Evolutionary conservation across 495 filamentous ascomycete species (phyloP).

Genomic region (Darksidea phi): DNA sequence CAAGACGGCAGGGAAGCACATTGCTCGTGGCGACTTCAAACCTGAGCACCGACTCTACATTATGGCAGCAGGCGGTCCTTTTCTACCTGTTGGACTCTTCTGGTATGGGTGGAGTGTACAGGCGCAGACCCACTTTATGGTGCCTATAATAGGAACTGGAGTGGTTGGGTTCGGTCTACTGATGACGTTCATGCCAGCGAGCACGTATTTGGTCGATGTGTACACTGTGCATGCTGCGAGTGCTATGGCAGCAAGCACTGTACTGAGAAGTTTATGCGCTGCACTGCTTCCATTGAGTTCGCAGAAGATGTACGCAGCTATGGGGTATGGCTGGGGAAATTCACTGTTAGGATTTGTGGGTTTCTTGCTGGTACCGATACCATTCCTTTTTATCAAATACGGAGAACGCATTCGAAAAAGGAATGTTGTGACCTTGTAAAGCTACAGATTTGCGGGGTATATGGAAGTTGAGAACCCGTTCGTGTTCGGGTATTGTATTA

Average conservation of each 20-base stretch:
- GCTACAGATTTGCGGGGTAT: not conserved
- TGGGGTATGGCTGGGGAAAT: constrained; percentile 47
- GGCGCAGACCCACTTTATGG: constrained; percentile 38
- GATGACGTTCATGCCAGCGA: constrained; percentile 40
- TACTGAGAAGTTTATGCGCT: constrained; percentile 28
- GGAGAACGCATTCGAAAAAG: constrained; percentile 42
- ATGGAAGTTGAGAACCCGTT: not conserved
- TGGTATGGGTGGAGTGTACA: constrained; percentile 42
- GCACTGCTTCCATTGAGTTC: constrained; percentile 34
- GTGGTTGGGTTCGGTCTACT: constrained; percentile 40
- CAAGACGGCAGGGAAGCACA: constrained; percentile 26
- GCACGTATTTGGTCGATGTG: constrained; percentile 38
- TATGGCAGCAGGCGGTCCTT: constrained; percentile 33
- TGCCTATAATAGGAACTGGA: constrained; percentile 36
- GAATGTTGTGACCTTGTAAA: constrained; percentile 52
- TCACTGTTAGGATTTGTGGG: constrained; percentile 42
- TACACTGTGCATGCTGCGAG: constrained; percentile 37
- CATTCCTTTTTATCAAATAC: constrained; percentile 42
- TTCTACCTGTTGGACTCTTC: constrained; percentile 40
- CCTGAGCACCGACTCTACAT: constrained; percentile 41
- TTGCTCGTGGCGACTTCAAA: constrained; percentile 28
- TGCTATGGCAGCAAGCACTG: constrained; percentile 39
- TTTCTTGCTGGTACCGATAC: constrained; percentile 41
- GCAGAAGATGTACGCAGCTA: constrained; percentile 39
- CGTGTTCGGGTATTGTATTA: not conserved